A percentile compares a stretch with the other conserved stretches of the same genome.
These are phyloP conservation scores for Clavispora fructus DNA, from an alignment of 805 yeast genomes.

Conservation along the genomic window DNA sequence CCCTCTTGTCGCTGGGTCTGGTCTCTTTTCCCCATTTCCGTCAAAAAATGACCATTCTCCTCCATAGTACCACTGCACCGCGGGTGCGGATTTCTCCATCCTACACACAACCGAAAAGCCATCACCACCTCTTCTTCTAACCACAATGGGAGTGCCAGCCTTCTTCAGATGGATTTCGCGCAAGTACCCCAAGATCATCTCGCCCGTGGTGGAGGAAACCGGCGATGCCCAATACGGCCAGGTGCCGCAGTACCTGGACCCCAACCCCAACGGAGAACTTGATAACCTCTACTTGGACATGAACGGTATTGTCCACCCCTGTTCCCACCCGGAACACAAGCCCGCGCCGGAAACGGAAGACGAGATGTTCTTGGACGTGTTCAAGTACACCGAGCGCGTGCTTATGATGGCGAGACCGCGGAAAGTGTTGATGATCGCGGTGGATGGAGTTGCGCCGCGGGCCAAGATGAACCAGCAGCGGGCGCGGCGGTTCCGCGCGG, in stretches of 20 bases:
- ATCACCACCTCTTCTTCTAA: not conserved
- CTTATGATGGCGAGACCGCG: conserved; percentile 92
- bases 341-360: conserved; percentile 96
- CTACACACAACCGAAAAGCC: not conserved
- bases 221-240: conserved; percentile 35
- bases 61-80: too few species aligned
- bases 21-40: too few species aligned
- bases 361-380: conserved; percentile 92
- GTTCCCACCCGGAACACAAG: conserved; percentile 95
- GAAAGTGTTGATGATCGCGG: conserved; percentile 88
- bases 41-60: too few species aligned
- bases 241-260: conserved; percentile 48
- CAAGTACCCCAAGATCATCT: conserved; percentile 89
- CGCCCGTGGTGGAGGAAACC: conserved; percentile 81
- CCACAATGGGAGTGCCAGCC: conserved; percentile 90
- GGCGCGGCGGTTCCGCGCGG: conserved; percentile 87
- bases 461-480: conserved; percentile 98
- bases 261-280: conserved; percentile 93
- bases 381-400: conserved; percentile 88
- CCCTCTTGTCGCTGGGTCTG: not conserved
- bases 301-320: conserved; percentile 99
- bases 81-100: not conserved
- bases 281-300: conserved; percentile 93
- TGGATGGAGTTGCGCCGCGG: conserved; percentile 98
- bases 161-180: conserved; percentile 92